Evolutionary conservation across 768 basidiomycete genomes (phyloP), one percentile per base, ranked within the genome.

Genomic region (Boletus subcaerulescens): DNA sequence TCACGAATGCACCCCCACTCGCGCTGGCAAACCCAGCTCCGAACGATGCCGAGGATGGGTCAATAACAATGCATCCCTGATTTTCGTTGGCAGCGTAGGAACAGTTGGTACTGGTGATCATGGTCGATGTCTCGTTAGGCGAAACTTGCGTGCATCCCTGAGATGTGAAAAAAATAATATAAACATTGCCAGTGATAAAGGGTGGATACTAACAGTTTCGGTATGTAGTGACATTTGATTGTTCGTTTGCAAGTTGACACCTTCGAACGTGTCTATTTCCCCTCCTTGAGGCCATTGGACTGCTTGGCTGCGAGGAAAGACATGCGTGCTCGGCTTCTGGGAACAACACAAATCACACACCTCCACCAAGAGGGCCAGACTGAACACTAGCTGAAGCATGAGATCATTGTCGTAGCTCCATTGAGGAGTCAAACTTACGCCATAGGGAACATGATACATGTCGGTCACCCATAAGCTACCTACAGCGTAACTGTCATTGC

Each of bases 191-290:
- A 22, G 3, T 9, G 18, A 32, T 44, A 35, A 46, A 49, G 15
- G 24, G 29, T 52, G 6, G 24, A 24, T 6, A 67, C 76, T 24
- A 53, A 77, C 80, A 0, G 80, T 68, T 39, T 77, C 74, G 0
- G 89, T 89, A 67, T 93, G 91, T 15, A 93, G 73, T 0, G 91
- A 81, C 78, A 87, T 83, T 65, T 88, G 86, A 57, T 86, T 89
- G 50, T 75, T 72, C 4, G 76, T 75, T 40, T 79, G 79, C 46
- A 79, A 65, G 70, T 94, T 93, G 58, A 93, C 85, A 33, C 84
- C 87, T 68, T 94, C 91, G 55, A 93, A 81, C 11, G 87, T 88
- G 68, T 93, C 92, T 57, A 89, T 86, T 65, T 90, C 86, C 26
- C 78, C 85, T 58, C 85, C 86, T 13, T 66, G 65, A 3, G 87